These are phyloP conservation scores for Mariannaea elegans DNA, from an alignment of 2,329 filamentous ascomycete genomes.

Conservation along the genomic window DNA sequence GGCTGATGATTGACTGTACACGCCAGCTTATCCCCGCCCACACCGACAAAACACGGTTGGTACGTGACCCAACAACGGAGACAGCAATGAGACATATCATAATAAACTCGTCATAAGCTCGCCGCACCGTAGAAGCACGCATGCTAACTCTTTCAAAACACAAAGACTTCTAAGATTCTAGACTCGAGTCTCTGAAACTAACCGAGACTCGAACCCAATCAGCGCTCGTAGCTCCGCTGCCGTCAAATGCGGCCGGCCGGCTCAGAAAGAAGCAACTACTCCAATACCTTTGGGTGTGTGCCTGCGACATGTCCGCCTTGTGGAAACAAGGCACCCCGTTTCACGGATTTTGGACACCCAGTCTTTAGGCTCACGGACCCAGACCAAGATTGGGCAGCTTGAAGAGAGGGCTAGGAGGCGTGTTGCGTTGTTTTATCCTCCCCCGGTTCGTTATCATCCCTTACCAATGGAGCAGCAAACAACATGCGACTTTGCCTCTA, in stretches of 20 bases:
- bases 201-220: constrained; percentile 1
- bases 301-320: neutral
- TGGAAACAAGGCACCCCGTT: neutral
- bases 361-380: neutral
- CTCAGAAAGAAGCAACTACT: constrained; percentile 4
- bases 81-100: constrained; percentile 10
- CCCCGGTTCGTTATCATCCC: too few relatives aligned
- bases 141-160: neutral
- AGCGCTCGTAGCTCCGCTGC: constrained; percentile 2
- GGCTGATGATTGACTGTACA: constrained; percentile 3
- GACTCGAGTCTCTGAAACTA: constrained; percentile 1
- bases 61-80: constrained; percentile 4
- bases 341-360: neutral
- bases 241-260: constrained; percentile 6
- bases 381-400: neutral
- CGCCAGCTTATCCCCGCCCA: neutral
- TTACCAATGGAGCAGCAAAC: too few relatives aligned
- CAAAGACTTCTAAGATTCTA: neutral
- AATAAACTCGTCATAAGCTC: neutral
- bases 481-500: constrained; percentile 5
- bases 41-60: neutral
- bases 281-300: neutral
- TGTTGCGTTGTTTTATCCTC: too few relatives aligned
- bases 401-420: constrained; percentile 5
- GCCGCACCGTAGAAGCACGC: constrained; percentile 5